Conservation (phyloP, 176 grass and related monocot genomes). For the Chloris gayana region DNA sequence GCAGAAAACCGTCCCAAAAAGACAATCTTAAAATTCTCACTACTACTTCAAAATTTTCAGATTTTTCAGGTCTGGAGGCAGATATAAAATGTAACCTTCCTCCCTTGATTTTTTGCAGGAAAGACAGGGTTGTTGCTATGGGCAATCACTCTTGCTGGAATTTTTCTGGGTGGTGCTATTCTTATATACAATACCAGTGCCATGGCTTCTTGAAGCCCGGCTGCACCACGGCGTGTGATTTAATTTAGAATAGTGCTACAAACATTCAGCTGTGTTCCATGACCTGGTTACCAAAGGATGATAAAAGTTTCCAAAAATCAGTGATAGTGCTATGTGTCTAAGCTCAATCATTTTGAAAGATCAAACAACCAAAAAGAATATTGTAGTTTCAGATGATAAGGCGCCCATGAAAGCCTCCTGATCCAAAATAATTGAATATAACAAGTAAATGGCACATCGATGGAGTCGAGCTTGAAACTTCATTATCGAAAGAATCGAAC, state of each 20-base stretch:
- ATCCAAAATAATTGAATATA: constrained; percentile 24
- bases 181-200: constrained; percentile 92
- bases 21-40: constrained; percentile 5
- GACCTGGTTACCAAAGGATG: not conserved
- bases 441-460: not conserved
- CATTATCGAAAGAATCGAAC: not conserved
- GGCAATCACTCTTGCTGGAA: constrained; percentile 75
- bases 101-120: constrained; percentile 60
- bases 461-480: not conserved
- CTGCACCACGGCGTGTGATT: not conserved
- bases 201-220: constrained; percentile 44
- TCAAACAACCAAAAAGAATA: not conserved
- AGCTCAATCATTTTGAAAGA: not conserved
- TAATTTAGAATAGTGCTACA: not conserved
- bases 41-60: not conserved
- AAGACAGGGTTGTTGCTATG: constrained; percentile 82
- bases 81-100: not conserved
- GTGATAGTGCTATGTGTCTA: not conserved
- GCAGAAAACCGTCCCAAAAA: not conserved
- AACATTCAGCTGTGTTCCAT: not conserved
- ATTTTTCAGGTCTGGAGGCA: constrained; percentile 10
- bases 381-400: not conserved
- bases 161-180: constrained; percentile 75
- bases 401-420: not conserved
- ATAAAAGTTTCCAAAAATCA: not conserved